Conservation (phyloP, 2,329 filamentous ascomycete species). For the Pestalotiopsis sp. region DNA sequence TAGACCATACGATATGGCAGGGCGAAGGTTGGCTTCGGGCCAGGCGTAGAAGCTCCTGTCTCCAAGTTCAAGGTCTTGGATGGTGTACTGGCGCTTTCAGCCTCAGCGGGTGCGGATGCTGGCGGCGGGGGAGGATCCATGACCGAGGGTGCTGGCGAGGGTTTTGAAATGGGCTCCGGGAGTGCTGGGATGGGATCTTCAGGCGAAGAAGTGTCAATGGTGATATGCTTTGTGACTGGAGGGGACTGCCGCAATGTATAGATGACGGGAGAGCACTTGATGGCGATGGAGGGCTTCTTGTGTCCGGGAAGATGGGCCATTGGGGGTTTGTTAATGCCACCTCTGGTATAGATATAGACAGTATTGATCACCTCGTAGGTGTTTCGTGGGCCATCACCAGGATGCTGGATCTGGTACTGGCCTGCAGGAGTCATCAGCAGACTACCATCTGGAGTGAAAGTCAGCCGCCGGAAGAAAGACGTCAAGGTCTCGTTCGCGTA, state of each 20-base stretch:
- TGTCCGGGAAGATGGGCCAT: slow-evolving; percentile 94
- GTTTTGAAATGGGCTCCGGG: slow-evolving; percentile 77
- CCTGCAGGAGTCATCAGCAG: slow-evolving; percentile 92
- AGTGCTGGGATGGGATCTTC: slow-evolving; percentile 84
- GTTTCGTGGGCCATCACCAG: slow-evolving; percentile 65
- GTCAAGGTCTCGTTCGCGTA: slow-evolving; percentile 97
- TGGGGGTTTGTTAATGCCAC: slow-evolving; percentile 94
- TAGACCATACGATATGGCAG: slow-evolving; percentile 94
- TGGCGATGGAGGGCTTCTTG: slow-evolving; percentile 96
- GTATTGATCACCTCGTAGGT: slow-evolving; percentile 92
- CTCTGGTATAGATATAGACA: slow-evolving; percentile 96
- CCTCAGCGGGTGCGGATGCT: slow-evolving; percentile 49
- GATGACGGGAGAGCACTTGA: slow-evolving; percentile 88
- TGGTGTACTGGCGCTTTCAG: slow-evolving; percentile 53
- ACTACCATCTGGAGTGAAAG: slow-evolving; percentile 94
- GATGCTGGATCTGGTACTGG: slow-evolving; percentile 85
- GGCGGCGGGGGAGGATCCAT: slow-evolving; percentile 84
- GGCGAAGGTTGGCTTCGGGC: slow-evolving; percentile 74
- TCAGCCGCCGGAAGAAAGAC: slow-evolving; percentile 92
- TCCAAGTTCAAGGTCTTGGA: slow-evolving; percentile 53
- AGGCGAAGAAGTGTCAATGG: slow-evolving; percentile 87
- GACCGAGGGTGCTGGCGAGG: slow-evolving; percentile 58
- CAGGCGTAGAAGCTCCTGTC: slow-evolving; percentile 52
- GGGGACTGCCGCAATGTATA: slow-evolving; percentile 76
- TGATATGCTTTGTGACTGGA: slow-evolving; percentile 82